Conservation (phyloP, 2,329 filamentous ascomycete species). For the Chaetothyriales sp. region DNA sequence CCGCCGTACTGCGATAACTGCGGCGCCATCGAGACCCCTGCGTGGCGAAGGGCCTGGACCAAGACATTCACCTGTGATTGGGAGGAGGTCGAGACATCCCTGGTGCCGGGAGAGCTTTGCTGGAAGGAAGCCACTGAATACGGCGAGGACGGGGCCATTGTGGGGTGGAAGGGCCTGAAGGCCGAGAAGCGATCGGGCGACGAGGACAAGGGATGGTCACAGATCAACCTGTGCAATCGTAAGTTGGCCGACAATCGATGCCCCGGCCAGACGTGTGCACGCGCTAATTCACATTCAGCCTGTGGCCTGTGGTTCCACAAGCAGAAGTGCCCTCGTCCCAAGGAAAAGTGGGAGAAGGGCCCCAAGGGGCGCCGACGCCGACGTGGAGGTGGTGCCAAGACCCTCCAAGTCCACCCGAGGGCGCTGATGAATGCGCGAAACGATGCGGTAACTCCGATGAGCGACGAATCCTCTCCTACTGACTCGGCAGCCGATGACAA, state of each 20-base stretch:
- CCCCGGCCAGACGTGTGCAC: slow-evolving; percentile 6
- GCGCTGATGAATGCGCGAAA: slow-evolving; percentile 22
- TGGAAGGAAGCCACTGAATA: slow-evolving; percentile 56
- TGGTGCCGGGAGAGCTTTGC: slow-evolving; percentile 59
- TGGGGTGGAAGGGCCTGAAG: slow-evolving; percentile 58
- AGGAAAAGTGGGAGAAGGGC: slow-evolving; percentile 64
- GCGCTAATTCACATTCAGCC: slow-evolving; percentile 35
- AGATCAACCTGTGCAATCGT: slow-evolving; percentile 78
- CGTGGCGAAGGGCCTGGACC: slow-evolving; percentile 88
- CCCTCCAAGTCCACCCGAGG: slow-evolving; percentile 21
- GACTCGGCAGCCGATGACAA: slow-evolving; percentile 16
- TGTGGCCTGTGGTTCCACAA: slow-evolving; percentile 94
- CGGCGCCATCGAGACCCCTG: slow-evolving; percentile 87
- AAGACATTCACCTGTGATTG: slow-evolving; percentile 60
- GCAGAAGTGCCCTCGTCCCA: slow-evolving; percentile 68
- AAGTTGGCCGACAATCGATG: slow-evolving; percentile 30
- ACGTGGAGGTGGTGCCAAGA: slow-evolving; percentile 12
- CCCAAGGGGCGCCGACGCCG: slow-evolving; percentile 24
- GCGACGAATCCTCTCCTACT: slow-evolving; percentile 24
- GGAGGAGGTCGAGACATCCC: slow-evolving; percentile 55
- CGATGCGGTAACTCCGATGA: slow-evolving; percentile 23
- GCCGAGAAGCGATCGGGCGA: slow-evolving; percentile 57
- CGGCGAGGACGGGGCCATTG: slow-evolving; percentile 49
- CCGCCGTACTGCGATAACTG: slow-evolving; percentile 87
- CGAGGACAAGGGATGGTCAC: slow-evolving; percentile 57